A percentile compares a stretch with the other conserved stretches of the same genome.
phyloP scores from a whole-genome alignment of 2,329 filamentous ascomycete genomes.

The Mariannaea sp. region DNA sequence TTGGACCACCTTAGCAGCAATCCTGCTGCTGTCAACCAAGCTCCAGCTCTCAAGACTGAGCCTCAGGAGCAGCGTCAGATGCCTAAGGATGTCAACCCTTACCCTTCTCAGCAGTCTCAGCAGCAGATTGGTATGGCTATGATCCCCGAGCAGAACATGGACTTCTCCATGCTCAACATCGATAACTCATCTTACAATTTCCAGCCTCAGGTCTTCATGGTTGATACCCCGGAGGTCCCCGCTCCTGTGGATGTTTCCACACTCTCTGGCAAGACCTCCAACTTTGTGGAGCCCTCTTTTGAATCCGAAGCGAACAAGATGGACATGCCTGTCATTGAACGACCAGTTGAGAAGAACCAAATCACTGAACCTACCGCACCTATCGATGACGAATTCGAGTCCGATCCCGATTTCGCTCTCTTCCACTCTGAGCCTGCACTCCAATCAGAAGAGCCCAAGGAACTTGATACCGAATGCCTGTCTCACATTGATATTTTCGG shows the following conservation, averaged over 20 bases:
- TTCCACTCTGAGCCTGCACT: constrained; percentile 53
- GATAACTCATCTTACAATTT: constrained; percentile 61
- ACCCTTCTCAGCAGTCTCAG: constrained; percentile 58
- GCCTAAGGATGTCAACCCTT: constrained; percentile 70
- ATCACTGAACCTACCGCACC: constrained; percentile 36
- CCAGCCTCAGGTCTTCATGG: constrained; percentile 74
- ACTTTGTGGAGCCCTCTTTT: constrained; percentile 54
- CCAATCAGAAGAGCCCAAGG: constrained; percentile 38
- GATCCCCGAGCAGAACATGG: constrained; percentile 78
- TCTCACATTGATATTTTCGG: constrained; percentile 52
- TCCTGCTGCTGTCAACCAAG: constrained; percentile 51
- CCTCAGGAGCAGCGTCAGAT: constrained; percentile 55
- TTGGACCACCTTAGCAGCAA: constrained; percentile 72
- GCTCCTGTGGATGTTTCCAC: constrained; percentile 61
- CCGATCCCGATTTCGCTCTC: constrained; percentile 65
- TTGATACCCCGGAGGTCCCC: constrained; percentile 73
- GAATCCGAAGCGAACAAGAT: constrained; percentile 59
- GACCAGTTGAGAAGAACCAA: constrained; percentile 46
- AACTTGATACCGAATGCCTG: constrained; percentile 51
- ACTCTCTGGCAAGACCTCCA: constrained; percentile 73
- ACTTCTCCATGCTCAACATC: constrained; percentile 73
- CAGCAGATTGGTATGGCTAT: constrained; percentile 80
- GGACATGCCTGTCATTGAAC: constrained; percentile 59
- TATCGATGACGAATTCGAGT: constrained; percentile 63
- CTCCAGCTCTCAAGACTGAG: constrained; percentile 45